Evolutionary conservation across 2,329 filamentous ascomycete species (phyloP), one percentile per base, ranked within the genome.

Genomic region (Colletotrichum noveboracense): DNA sequence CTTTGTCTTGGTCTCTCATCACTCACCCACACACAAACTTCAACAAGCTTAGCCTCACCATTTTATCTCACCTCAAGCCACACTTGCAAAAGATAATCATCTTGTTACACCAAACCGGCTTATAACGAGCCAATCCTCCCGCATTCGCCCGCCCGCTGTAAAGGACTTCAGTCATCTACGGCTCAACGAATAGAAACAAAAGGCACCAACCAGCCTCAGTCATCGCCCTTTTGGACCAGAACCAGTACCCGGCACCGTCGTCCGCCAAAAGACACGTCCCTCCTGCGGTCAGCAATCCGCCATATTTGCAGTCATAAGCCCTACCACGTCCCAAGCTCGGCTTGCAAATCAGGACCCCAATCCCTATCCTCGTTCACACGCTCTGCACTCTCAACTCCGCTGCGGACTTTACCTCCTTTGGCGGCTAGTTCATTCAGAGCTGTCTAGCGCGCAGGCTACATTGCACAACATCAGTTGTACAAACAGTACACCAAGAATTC

Each of bases 201-300:
- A 68, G 65, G 24, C 60, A 66, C 36, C 18, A 52, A 56, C 9
- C 34, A 62, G 32, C 58, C 56, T 43, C 64, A 55, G n/a, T 55
- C 34, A 32, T 58, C 21, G 43, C 38, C 21, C 14, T 14, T 60
- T 60, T 21, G 34, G 36, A 72, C 56, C 28, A 21, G 16, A 24
- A 64, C 28, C 43, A 69, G 36, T 32, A 36, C 70, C 48, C 32
- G 48, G 65, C 58, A 58, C 34, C 56, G 28, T 32, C 34, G 65
- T 28, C 36, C 28, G 70, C 48, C 65, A 65, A 34, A 70, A 70
- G 71, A 74, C 60, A 74, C 71, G 66, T 62, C 60, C 67, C 14
- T 66, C 68, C 74, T 76, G 74, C 74, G 72, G 74, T 75, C 74
- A 76, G 74, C 71, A 76, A 76, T 62, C 74, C 60, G 71, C 62